These are phyloP conservation scores for Xylariaceae sp. DNA, from an alignment of 2,329 filamentous ascomycete genomes.

Conservation along the genomic window DNA sequence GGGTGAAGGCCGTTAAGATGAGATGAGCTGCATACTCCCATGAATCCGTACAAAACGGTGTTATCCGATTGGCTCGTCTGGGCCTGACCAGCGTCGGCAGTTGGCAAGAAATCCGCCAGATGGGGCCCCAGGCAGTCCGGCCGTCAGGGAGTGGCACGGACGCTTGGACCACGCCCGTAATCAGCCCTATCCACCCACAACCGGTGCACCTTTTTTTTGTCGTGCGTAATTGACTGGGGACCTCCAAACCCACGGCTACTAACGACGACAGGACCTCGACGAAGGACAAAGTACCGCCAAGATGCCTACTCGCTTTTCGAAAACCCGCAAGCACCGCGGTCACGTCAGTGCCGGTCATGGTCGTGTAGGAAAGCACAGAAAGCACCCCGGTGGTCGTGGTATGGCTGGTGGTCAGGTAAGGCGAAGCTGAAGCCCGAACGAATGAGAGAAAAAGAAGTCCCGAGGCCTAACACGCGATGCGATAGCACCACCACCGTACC, in stretches of 20 bases:
- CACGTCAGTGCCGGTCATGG: conserved; percentile 98
- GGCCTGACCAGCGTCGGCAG: not conserved
- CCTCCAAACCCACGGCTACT: conserved; percentile 11
- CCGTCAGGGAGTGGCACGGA: not conserved
- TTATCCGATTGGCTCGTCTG: conserved; percentile 11
- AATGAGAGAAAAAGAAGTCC: not conserved
- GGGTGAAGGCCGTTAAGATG: not conserved
- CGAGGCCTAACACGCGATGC: conserved; percentile 46
- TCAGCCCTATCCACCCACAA: conserved; percentile 22
- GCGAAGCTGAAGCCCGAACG: not conserved
- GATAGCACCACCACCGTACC: conserved; percentile 88
- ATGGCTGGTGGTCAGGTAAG: conserved; percentile 50
- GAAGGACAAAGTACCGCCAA: conserved; percentile 17
- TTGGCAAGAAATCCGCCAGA: not conserved
- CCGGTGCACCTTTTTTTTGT: conserved; percentile 18
- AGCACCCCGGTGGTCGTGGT: conserved; percentile 79
- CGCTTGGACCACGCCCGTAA: conserved; percentile 15
- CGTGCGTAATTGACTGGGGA: conserved; percentile 18
- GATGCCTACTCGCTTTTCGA: conserved; percentile 23
- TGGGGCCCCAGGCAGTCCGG: not conserved
- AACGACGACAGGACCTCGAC: conserved; percentile 17
- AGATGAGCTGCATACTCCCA: not conserved
- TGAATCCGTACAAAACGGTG: not conserved
- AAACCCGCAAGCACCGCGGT: conserved; percentile 56
- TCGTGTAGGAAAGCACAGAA: conserved; percentile 98